Base-by-base conservation (phyloP, 1,139 yeast species). In the Suhomyces kunorum region DNA sequence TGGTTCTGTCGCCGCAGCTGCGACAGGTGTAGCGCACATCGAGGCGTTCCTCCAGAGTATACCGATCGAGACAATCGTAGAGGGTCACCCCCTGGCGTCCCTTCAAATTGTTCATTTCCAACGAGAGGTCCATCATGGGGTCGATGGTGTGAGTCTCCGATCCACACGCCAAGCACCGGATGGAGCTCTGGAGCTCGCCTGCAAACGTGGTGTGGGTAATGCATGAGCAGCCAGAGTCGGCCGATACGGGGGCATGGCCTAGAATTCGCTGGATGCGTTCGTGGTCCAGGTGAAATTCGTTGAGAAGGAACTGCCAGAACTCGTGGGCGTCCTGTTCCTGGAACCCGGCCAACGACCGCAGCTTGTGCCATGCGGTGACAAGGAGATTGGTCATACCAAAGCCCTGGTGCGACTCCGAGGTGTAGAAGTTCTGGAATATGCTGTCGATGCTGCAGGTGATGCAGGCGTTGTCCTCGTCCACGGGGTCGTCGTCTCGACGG, bases 261-360 rank as follows among this genome's bases (percentile, higher is more conserved):
- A 34, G 35, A 34, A 47, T 38, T 6, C 38, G 34, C 37, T 54
- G 43, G 8, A 67, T 54, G 40, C 65, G 60, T 51, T 63, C 61
- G 54, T 59, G 51, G 49, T 73, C 87, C 46, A 68, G 70, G 62
- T 92, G 98, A 41, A 92, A 66, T 61, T 88, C 95, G 59, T 90
- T 87, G 33, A 90, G 70, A 22, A 90, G 58, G 59, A 90, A 89
- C 58, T 92, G 97, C 83, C 95, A 83, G 61, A 90, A 92, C 61
- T 92, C 98, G 63, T 92, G 98, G 0, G 98, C 98, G 61, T 92
- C 98, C 63, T 92, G 98, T 63, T 92, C 97, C 35, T 92, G 86
- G 49, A 89, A 89, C 1, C 98, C 98, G 0, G 97, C 95, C 43
- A 92, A 75, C 18, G 89, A 78, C 50, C 83, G 78, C 54, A 87